Evolutionary conservation across 768 basidiomycete species (phyloP).

Genomic region (Mycena kentingensis): DNA sequence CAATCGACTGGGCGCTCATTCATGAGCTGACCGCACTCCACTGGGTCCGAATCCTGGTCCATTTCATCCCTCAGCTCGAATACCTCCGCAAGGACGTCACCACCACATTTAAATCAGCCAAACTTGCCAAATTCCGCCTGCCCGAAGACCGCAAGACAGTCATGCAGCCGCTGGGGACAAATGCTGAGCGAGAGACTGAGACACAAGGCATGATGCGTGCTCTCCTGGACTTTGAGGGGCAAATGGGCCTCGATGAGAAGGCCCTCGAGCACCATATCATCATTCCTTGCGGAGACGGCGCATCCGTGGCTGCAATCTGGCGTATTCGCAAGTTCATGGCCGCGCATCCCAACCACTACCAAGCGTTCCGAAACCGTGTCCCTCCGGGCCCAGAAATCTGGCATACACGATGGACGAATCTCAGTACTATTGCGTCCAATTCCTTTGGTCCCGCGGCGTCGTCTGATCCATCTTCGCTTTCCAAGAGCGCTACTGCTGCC

Average conservation of each 20-base stretch:
- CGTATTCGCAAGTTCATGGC: slow-evolving; percentile 21
- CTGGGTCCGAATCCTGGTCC: slow-evolving; percentile 25
- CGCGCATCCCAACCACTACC: slow-evolving; percentile 20
- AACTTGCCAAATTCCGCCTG: slow-evolving; percentile 24
- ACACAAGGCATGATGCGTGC: slow-evolving; percentile 27
- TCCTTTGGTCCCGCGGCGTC: slow-evolving; percentile 22
- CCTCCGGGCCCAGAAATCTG: slow-evolving; percentile 23
- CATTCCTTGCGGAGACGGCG: slow-evolving; percentile 20
- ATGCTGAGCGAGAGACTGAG: slow-evolving; percentile 24
- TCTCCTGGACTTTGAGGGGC: slow-evolving; percentile 14
- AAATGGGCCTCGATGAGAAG: slow-evolving; percentile 24
- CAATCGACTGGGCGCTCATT: slow-evolving; percentile 24
- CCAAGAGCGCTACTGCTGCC: slow-evolving; percentile 17
- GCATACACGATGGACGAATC: slow-evolving; percentile 23
- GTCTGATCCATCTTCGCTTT: slow-evolving; percentile 23
- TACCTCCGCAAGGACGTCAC: slow-evolving; percentile 19
- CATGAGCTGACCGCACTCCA: slow-evolving; percentile 24
- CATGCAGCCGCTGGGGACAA: slow-evolving; percentile 27
- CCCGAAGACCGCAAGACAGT: slow-evolving; percentile 21
- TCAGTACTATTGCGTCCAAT: slow-evolving; percentile 24
- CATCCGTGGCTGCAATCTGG: slow-evolving; percentile 23
- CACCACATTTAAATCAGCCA: slow-evolving; percentile 11
- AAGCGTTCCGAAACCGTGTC: slow-evolving; percentile 24
- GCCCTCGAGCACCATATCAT: slow-evolving; percentile 21
- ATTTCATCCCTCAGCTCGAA: slow-evolving; percentile 24